Evolutionary conservation across 306 rosid species (phyloP), one percentile per base, ranked within the genome.

Genomic region (Datisca glomerata): DNA sequence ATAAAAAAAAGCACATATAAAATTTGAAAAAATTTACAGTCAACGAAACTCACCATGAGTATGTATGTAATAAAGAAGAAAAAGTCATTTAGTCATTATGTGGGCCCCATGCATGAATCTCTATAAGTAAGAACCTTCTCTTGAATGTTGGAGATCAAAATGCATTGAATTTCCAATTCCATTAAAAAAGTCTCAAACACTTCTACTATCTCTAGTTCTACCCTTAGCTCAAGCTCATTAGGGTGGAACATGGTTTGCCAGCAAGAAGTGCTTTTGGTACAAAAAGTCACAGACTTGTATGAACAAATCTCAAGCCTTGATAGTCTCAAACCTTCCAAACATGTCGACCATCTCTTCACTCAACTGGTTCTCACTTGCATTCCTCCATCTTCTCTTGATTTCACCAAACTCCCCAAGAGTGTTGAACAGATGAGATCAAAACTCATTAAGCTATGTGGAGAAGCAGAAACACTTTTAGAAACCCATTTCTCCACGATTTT

Each of bases 331-430:
- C 97, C 97, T 22, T 65, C 73, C 63, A 58, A 87, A 50, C 55
- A 87, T 72, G 94, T 87, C 65, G 76, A 87, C 94, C 73, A 21
- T 2, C 82, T 87, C 42, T 83, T 87, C 75, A 76, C 82, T 10
- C 45, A 82, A 34, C 80, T 86, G 2, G 93, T 86, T 15, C 78
- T 60, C 59, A 73, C 81, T 19, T 82, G 96, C 85, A 76, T 67
- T 42, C 85, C 92, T 18, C 78, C 89, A 4, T 74, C 80, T 0
- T 29, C 44, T 41, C 61, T 87, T 9, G 94, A 87, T 38, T 74
- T 82, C 20, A 48, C 75, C 27, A 76, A 63, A 2, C 76, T 82
- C 8, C 5, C 55, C 47, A 56, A 53, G 15, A 41, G 28, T 1
- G 54, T 82, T 2, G 94, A 73, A 57, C 68, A 67, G 3, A 65